Conservation (phyloP, 2,329 filamentous ascomycete species). For the Penicillium sclerotigenum region DNA sequence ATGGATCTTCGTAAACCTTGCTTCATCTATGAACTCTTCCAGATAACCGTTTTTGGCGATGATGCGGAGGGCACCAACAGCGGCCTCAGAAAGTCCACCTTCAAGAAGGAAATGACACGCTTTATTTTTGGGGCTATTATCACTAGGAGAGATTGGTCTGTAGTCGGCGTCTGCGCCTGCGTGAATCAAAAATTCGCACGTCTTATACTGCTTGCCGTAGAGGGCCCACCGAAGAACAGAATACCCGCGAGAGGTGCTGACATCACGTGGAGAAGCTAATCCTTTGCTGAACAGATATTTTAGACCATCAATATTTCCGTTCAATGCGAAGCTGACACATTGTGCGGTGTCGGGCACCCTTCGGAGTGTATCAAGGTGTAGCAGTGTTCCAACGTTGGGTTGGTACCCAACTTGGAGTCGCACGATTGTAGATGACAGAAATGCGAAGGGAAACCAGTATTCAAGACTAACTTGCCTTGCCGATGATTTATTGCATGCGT, state of each 20-base stretch:
- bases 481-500: neutral
- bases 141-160: neutral
- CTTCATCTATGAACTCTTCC: neutral
- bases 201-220: neutral
- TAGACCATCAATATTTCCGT: neutral
- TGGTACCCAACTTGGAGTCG: neutral
- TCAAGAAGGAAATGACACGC: neutral
- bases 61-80: neutral
- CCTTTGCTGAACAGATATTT: neutral
- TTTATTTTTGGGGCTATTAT: neutral
- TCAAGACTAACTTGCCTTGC: neutral
- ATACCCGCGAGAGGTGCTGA: neutral
- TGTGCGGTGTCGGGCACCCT: neutral
- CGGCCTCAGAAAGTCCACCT: neutral
- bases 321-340: neutral
- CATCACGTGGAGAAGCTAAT: neutral
- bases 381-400: neutral
- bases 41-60: neutral
- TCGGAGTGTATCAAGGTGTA: neutral
- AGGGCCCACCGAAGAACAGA: neutral
- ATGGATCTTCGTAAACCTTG: neutral
- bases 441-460: neutral
- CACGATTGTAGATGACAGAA: neutral
- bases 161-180: neutral
- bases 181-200: neutral